Conservation (phyloP, 2,329 filamentous ascomycete species). For the Ophiostoma montium region DNA sequence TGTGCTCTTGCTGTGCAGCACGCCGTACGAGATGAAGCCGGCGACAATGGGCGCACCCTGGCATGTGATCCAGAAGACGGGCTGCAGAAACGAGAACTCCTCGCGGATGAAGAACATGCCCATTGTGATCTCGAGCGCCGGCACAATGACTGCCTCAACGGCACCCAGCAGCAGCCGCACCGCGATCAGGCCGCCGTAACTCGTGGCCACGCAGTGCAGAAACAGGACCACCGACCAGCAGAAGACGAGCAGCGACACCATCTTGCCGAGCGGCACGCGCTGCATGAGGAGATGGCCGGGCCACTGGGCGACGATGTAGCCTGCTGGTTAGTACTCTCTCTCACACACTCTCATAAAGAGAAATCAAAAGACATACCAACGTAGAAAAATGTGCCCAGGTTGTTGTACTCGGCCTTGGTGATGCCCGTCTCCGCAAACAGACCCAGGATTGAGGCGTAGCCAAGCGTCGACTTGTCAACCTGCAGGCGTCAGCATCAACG, state of each 20-base stretch:
- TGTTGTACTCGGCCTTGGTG: conserved; percentile 24
- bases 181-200: conserved; percentile 23
- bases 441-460: conserved; percentile 26
- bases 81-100: conserved; percentile 22
- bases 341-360: too few species aligned
- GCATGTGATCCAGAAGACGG: conserved; percentile 22
- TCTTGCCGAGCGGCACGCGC: conserved; percentile 23
- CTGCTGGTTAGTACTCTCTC: conserved; percentile 10
- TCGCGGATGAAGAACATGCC: conserved; percentile 25
- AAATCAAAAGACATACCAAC: too few species aligned
- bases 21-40: conserved; percentile 26
- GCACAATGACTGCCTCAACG: conserved; percentile 17
- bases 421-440: conserved; percentile 28
- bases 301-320: conserved; percentile 23
- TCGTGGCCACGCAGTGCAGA: conserved; percentile 23
- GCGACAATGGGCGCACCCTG: conserved; percentile 23
- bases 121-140: conserved; percentile 27
- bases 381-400: conserved; percentile 27
- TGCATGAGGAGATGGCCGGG: conserved; percentile 29
- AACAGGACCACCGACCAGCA: conserved; percentile 24
- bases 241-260: conserved; percentile 21
- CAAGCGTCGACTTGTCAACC: conserved; percentile 26
- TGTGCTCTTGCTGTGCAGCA: conserved; percentile 22
- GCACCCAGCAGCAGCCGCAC: conserved; percentile 23
- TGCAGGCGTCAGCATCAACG: too few species aligned